phyloP scores from a whole-genome alignment of 78 protist genomes.

The Dictyostelium citrinum region DNA sequence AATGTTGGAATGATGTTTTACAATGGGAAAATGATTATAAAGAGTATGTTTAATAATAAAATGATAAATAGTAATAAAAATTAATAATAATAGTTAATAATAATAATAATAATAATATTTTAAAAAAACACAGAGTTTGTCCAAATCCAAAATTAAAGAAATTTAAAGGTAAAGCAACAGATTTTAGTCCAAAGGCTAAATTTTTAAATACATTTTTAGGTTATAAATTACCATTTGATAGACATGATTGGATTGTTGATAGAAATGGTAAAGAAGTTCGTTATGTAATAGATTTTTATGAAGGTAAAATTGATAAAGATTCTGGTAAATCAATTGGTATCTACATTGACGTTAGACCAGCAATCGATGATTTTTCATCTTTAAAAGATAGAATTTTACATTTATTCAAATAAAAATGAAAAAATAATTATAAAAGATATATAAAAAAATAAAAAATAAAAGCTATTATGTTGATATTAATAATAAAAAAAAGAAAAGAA shows the following conservation, averaged over 20 bases:
- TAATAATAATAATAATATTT: not conserved
- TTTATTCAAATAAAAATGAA: constrained; percentile 20
- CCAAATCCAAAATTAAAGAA: constrained; percentile 53
- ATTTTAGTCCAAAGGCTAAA: constrained; percentile 87
- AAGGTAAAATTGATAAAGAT: constrained; percentile 49
- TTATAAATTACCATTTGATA: constrained; percentile 87
- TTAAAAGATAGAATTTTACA: constrained; percentile 39
- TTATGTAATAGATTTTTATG: constrained; percentile 89
- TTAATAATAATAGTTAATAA: no score
- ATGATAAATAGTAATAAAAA: no score
- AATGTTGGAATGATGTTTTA: constrained; percentile 85
- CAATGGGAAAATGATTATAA: constrained; percentile 78
- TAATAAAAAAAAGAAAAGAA: not conserved
- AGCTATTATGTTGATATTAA: no score
- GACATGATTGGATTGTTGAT: constrained; percentile 92
- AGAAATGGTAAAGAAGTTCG: constrained; percentile 86
- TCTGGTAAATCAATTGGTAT: constrained; percentile 64
- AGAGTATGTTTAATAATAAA: constrained; percentile 21
- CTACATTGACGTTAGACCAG: constrained; percentile 81
- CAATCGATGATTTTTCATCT: constrained; percentile 44
- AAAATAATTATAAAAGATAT: not conserved
- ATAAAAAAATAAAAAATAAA: not conserved
- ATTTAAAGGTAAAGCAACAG: constrained; percentile 86
- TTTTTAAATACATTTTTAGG: constrained; percentile 71
- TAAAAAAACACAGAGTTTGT: constrained; percentile 23